A percentile compares a stretch with the other conserved stretches of the same genome.
phyloP scores from a whole-genome alignment of 139 green algal genomes.

The Volvox africanus region DNA sequence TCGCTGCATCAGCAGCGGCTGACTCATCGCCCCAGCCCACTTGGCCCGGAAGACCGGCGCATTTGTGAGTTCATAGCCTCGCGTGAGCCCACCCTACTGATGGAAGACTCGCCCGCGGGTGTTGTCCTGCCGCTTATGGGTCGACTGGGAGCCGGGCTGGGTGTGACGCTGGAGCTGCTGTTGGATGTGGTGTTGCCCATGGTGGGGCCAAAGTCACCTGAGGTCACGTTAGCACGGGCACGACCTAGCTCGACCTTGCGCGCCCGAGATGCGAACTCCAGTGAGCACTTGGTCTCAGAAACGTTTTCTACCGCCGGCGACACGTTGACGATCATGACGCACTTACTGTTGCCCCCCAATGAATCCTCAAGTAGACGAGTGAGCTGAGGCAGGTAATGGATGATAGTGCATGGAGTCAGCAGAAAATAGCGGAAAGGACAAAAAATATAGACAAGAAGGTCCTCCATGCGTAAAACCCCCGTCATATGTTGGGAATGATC shows the following conservation, averaged over 20 bases:
- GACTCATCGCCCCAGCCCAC: conserved; percentile 6
- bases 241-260: conserved; percentile 68
- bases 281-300: conserved; percentile 73
- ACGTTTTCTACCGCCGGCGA: conserved; percentile 66
- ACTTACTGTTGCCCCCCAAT: conserved; percentile 67
- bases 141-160: background rate
- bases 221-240: conserved; percentile 19
- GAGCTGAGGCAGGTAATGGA: conserved; percentile 48
- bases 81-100: background rate
- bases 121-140: conserved; percentile 4
- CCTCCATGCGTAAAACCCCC: too few relatives aligned
- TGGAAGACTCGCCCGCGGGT: conserved; percentile 1
- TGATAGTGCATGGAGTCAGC: too few relatives aligned
- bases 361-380: conserved; percentile 77
- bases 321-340: conserved; percentile 61
- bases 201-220: background rate
- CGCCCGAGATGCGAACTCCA: conserved; percentile 76
- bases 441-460: too few relatives aligned
- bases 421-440: too few relatives aligned
- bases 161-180: background rate
- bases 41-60: background rate
- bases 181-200: background rate
- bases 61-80: background rate
- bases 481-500: too few relatives aligned
- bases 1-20: too few relatives aligned